Percentiles rank a stretch among this genome's conserved stretches.
phyloP scores from a whole-genome alignment of 164 flowering plant genomes.

The Chimonanthus salicifolius region DNA sequence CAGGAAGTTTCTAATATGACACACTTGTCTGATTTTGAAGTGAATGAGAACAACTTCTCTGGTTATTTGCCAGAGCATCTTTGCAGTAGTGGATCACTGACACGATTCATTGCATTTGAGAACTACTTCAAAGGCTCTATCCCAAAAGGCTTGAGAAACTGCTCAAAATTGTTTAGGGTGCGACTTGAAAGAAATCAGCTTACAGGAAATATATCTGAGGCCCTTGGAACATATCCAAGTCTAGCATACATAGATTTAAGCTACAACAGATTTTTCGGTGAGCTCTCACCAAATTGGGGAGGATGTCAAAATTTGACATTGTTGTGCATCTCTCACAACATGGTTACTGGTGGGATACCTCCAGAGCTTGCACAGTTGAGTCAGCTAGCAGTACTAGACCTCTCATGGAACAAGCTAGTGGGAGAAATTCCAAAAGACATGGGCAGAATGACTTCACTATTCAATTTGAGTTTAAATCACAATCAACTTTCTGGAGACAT shows the following conservation, averaged over 20 bases:
- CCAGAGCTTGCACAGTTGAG: slow-evolving; percentile 4
- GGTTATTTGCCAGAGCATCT: slow-evolving; percentile 1
- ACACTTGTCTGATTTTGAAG: background rate
- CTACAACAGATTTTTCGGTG: slow-evolving; percentile 23
- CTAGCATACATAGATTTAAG: slow-evolving; percentile 20
- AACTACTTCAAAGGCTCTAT: slow-evolving; percentile 6
- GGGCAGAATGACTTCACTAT: background rate
- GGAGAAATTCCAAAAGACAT: slow-evolving; percentile 11
- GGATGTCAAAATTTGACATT: slow-evolving; percentile 15
- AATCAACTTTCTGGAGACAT: slow-evolving; percentile 1
- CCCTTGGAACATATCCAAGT: slow-evolving; percentile 29
- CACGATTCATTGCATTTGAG: background rate
- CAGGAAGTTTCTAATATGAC: slow-evolving; percentile 1
- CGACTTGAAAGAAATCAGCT: slow-evolving; percentile 47
- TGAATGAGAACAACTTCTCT: background rate
- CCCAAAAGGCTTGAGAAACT: slow-evolving; percentile 1
- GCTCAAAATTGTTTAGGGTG: slow-evolving; percentile 10
- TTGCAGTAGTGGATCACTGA: background rate
- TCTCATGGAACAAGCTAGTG: slow-evolving; percentile 8
- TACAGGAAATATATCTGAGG: slow-evolving; percentile 29
- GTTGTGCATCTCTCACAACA: slow-evolving; percentile 7
- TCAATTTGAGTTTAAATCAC: background rate
- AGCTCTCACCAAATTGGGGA: slow-evolving; percentile 30
- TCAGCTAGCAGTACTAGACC: slow-evolving; percentile 3
- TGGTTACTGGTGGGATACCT: slow-evolving; percentile 23